Base-by-base conservation (phyloP, 139 green algal genomes). In the Spirogloea muscicola region DNA sequence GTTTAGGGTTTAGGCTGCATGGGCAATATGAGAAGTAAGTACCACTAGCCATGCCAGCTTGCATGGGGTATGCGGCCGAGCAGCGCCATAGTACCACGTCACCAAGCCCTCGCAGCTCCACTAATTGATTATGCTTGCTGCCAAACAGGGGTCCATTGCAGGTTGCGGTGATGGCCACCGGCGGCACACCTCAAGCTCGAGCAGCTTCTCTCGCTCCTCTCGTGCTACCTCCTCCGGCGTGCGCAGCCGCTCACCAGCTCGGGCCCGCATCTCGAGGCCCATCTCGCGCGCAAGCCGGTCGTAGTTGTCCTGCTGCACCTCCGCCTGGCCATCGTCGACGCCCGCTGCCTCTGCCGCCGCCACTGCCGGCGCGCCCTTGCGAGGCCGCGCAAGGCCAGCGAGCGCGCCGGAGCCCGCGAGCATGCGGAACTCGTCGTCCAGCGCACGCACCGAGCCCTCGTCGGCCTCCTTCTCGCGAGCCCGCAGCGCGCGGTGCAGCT, bases 391-490 rank as follows among this genome's bases (percentile, higher is more conserved):
- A 3, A 72, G 34, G 25, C 42, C 27, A 5, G n/a, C 16, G 1
- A 73, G 39, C 36, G 55, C 40, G 49, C n/a, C 48, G 3, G 7
- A 58, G 37, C 72, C 39, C 65, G 86, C 39, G 27, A 94, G 82
- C 27, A 75, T 58, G 49, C 68, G 80, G 67, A 95, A 96, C 1
- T 82, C 51, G 2, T 59, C 66, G 80, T 98, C 91, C 62, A 97
- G 87, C 34, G 81, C 59, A 5, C 91, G 87, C 44, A 88, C 87
- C 33, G 85, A 82, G 1, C 86, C 79, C 76, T 92, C 81, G 82
- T 96, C 93, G 58, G 91, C 90, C 67, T 97, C 93, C 62, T 87
- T 87, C 84, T 97, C 87, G n/a, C n/a, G n/a, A n/a, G n/a, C n/a
- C n/a, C n/a, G n/a, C n/a, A n/a, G n/a, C n/a, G n/a, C n/a, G n/a